These are phyloP conservation scores for Chlorella ohadii DNA, from an alignment of 139 green algal species.

Conservation along the genomic window DNA sequence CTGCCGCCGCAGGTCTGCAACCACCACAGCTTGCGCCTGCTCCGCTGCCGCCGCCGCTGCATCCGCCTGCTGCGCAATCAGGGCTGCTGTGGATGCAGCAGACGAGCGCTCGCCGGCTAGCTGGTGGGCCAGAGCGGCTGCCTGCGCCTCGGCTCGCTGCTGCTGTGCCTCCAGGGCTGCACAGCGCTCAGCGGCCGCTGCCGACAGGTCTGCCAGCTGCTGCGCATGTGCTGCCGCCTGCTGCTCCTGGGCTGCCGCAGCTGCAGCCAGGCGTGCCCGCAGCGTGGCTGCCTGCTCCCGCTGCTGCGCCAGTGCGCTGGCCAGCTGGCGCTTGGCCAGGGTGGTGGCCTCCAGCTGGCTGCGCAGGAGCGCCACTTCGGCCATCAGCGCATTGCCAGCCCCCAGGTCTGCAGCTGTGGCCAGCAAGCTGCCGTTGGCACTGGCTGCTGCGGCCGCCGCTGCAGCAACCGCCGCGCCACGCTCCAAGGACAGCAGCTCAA, in stretches of 20 bases:
- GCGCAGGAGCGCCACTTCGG: conserved; percentile 17
- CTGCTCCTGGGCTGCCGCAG: background rate
- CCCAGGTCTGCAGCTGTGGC: background rate
- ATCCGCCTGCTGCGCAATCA: background rate
- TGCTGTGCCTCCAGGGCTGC: background rate
- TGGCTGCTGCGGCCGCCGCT: background rate
- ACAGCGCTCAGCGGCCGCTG: background rate
- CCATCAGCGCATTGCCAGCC: conserved; percentile 23
- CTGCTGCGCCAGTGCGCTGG: background rate
- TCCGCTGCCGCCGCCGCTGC: background rate
- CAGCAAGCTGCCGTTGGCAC: background rate
- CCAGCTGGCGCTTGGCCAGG: background rate
- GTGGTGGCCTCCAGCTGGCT: background rate
- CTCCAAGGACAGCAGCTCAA: conserved; percentile 18
- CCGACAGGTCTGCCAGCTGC: background rate
- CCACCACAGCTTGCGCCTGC: background rate
- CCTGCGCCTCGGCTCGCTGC: background rate
- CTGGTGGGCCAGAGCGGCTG: background rate
- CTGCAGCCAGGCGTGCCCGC: background rate
- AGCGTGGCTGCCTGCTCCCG: background rate
- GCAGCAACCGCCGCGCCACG: conserved; percentile 5
- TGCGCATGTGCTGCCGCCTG: background rate
- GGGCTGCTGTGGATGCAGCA: background rate
- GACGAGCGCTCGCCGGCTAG: background rate
- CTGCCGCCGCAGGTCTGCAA: conserved; percentile 24